Percentiles rank a stretch among this genome's conserved stretches.
Evolutionary conservation across 2,329 filamentous ascomycete species (phyloP).

Genomic region (Colletotrichum sp.): DNA sequence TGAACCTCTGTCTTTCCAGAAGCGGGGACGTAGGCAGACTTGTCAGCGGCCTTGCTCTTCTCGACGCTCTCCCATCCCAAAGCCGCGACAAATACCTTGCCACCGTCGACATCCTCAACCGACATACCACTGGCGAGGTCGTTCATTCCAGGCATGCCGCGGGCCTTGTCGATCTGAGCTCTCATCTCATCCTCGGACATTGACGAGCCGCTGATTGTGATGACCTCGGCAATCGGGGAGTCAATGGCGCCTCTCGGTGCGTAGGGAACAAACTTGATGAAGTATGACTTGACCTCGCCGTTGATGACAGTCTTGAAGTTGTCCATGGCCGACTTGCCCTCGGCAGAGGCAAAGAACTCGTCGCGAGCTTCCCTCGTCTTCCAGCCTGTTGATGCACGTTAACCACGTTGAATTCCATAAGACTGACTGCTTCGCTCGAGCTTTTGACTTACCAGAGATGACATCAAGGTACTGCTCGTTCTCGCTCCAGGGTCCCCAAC

Average conservation of each 20-base stretch:
- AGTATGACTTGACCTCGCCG: constrained; percentile 1
- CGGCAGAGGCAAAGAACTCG: constrained; percentile 1
- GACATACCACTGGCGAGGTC: constrained; percentile 8
- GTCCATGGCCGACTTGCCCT: background rate
- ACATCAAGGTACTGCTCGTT: constrained; percentile 9
- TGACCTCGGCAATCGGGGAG: constrained; percentile 11
- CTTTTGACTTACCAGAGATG: background rate
- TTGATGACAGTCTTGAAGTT: background rate
- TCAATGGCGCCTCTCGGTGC: constrained; percentile 12
- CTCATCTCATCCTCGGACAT: constrained; percentile 6
- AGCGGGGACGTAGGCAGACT: constrained; percentile 3
- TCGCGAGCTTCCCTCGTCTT: constrained; percentile 9
- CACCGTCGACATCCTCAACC: background rate
- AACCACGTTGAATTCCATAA: background rate
- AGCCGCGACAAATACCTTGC: constrained; percentile 9
- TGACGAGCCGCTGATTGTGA: background rate
- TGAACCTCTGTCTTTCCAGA: constrained; percentile 1
- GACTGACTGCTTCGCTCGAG: background rate
- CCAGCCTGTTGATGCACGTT: background rate
- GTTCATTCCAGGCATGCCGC: background rate
- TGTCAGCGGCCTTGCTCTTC: constrained; percentile 10
- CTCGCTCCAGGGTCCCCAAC: constrained; percentile 17
- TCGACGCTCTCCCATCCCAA: constrained; percentile 14
- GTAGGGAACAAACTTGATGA: constrained; percentile 14
- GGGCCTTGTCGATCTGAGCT: constrained; percentile 2